Conservation (phyloP, 2,329 filamentous ascomycete species). For the Fragosphaeria purpurea region DNA sequence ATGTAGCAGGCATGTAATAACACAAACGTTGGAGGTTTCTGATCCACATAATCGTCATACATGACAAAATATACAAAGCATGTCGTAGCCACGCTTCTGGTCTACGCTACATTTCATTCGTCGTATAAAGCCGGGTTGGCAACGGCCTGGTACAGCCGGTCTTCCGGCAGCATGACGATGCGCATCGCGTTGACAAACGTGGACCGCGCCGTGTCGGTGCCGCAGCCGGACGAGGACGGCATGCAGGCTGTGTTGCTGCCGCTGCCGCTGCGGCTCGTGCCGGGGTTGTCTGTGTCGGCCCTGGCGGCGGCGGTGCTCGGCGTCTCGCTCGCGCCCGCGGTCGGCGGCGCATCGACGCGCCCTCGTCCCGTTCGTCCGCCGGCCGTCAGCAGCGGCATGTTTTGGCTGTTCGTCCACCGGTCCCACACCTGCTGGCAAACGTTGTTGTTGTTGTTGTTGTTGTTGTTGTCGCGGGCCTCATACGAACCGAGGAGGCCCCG, state of each 20-base stretch:
- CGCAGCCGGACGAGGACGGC: not conserved
- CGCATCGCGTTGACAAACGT: not conserved
- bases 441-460: too few species aligned
- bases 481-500: not conserved
- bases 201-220: not conserved
- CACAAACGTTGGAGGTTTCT: too few species aligned
- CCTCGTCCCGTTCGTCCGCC: not conserved
- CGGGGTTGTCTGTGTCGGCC: too few species aligned
- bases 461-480: not conserved
- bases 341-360: too few species aligned
- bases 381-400: not conserved
- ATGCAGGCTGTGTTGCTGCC: not conserved
- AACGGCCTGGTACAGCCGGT: not conserved
- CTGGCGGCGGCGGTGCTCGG: too few species aligned
- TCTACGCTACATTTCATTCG: too few species aligned
- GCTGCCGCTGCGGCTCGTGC: not conserved
- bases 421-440: constrained; percentile 7
- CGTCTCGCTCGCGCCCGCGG: too few species aligned
- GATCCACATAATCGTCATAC: too few species aligned
- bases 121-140: too few species aligned
- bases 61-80: too few species aligned
- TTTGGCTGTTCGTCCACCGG: constrained; percentile 7
- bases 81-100: too few species aligned
- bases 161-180: constrained; percentile 3
- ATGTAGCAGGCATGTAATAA: too few species aligned